Evolutionary conservation across 2,329 filamentous ascomycete species (phyloP).

Genomic region (Fulvia fulva): DNA sequence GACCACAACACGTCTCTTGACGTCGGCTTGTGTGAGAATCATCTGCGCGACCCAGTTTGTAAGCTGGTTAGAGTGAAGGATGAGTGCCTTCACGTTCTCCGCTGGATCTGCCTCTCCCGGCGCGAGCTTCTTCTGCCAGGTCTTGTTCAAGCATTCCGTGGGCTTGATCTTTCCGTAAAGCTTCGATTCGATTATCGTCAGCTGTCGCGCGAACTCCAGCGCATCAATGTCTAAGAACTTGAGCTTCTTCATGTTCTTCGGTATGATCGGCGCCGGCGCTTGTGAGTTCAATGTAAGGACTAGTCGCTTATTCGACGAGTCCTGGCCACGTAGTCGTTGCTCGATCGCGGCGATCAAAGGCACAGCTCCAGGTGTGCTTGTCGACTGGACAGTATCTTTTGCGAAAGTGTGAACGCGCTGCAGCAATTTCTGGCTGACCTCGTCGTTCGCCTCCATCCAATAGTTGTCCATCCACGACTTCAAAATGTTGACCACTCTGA

Average conservation of each 20-base stretch:
- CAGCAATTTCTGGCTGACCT: conserved; percentile 78
- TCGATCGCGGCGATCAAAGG: conserved; percentile 84
- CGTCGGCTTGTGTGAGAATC: conserved; percentile 91
- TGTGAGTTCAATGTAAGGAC: conserved; percentile 75
- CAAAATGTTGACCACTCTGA: conserved; percentile 93
- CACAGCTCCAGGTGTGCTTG: conserved; percentile 82
- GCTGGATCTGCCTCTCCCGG: conserved; percentile 81
- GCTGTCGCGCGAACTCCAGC: conserved; percentile 91
- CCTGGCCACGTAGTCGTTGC: conserved; percentile 81
- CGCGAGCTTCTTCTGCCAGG: conserved; percentile 92
- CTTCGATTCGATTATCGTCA: conserved; percentile 93
- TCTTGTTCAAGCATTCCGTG: conserved; percentile 95
- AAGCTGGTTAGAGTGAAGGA: conserved; percentile 96
- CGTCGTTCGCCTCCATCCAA: conserved; percentile 94
- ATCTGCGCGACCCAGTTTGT: conserved; percentile 99
- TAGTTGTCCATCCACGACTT: conserved; percentile 99
- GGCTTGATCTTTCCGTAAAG: conserved; percentile 95
- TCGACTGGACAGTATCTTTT: conserved; percentile 85
- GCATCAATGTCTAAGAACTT: conserved; percentile 97
- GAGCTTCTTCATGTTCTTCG: conserved; percentile 99
- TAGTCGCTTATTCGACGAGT: conserved; percentile 78
- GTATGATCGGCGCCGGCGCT: conserved; percentile 85
- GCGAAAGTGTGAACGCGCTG: conserved; percentile 87
- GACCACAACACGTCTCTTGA: conserved; percentile 92
- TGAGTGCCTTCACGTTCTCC: conserved; percentile 90